These are phyloP conservation scores for Citrus glauca DNA, from an alignment of 345 rosid genomes.

Conservation along the genomic window DNA sequence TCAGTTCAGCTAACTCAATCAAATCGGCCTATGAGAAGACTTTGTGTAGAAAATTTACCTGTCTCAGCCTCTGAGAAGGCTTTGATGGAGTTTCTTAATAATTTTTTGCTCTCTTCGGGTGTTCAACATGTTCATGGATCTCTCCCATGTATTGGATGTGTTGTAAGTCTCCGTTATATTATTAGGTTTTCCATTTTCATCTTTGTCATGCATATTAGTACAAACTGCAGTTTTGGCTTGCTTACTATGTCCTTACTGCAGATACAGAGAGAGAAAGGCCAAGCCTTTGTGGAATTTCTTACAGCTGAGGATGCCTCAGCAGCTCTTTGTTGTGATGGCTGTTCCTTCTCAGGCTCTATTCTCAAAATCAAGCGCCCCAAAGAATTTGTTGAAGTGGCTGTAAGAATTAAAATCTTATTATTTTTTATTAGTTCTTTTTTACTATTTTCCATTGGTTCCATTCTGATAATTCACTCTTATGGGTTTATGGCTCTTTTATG, in stretches of 20 bases:
- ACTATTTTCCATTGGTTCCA: background rate
- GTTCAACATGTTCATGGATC: conserved; percentile 58
- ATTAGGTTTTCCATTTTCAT: conserved; percentile 12
- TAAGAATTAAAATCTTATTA: conserved; percentile 44
- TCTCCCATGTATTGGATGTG: conserved; percentile 86
- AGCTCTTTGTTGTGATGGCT: conserved; percentile 81
- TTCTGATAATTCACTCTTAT: background rate
- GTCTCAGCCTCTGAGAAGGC: conserved; percentile 75
- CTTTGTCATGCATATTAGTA: conserved; percentile 13
- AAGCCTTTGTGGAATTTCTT: conserved; percentile 90
- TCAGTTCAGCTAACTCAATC: conserved; percentile 87
- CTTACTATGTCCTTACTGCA: conserved; percentile 31
- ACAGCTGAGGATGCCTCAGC: conserved; percentile 94
- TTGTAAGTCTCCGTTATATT: conserved; percentile 52
- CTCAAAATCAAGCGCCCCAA: conserved; percentile 85
- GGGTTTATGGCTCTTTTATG: background rate
- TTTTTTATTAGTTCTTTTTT: conserved; percentile 5
- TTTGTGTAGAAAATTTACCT: conserved; percentile 82
- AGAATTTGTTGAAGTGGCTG: conserved; percentile 74
- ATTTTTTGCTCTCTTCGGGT: conserved; percentile 63
- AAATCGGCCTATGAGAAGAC: conserved; percentile 82
- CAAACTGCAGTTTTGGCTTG: conserved; percentile 7
- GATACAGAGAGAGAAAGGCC: conserved; percentile 79
- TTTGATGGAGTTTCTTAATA: conserved; percentile 61
- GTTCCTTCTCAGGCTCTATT: conserved; percentile 52